Conservation (phyloP, 495 filamentous ascomycete genomes). For the Immersiella caudata region DNA sequence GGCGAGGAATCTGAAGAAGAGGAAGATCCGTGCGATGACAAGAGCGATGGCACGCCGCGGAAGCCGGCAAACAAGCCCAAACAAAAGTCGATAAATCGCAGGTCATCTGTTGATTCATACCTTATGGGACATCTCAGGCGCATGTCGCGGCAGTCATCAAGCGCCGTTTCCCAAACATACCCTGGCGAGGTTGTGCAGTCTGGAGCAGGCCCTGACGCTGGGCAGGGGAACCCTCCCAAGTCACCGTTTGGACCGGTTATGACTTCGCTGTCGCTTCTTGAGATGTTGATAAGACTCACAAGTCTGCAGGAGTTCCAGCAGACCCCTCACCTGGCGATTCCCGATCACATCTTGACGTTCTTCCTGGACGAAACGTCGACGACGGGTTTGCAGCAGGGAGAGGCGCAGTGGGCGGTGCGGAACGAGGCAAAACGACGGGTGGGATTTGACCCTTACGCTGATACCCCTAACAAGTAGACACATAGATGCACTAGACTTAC, state of each 20-base stretch:
- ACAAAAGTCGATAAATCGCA: conserved; percentile 3
- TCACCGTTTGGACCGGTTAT: conserved; percentile 59
- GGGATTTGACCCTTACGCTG: conserved; percentile 69
- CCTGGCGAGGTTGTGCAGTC: conserved; percentile 7
- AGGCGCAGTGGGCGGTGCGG: conserved; percentile 70
- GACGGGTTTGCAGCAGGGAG: conserved; percentile 65
- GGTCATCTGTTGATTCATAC: conserved; percentile 41
- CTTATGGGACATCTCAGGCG: conserved; percentile 46
- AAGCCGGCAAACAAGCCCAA: background rate
- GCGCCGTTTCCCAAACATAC: conserved; percentile 23
- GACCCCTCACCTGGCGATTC: conserved; percentile 85
- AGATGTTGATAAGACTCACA: conserved; percentile 89
- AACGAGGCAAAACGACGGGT: conserved; percentile 73
- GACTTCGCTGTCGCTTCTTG: conserved; percentile 88
- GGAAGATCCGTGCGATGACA: conserved; percentile 20
- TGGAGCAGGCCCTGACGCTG: conserved; percentile 1
- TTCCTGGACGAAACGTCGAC: conserved; percentile 84
- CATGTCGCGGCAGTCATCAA: conserved; percentile 42
- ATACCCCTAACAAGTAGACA: conserved; percentile 29
- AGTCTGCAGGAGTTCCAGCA: conserved; percentile 98
- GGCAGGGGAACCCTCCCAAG: conserved; percentile 29
- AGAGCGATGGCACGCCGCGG: background rate
- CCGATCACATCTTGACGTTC: conserved; percentile 92
- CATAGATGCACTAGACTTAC: conserved; percentile 4
- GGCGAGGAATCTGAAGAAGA: conserved; percentile 36